Conservation (phyloP, 345 rosid genomes). For the Adansonia digitata region DNA sequence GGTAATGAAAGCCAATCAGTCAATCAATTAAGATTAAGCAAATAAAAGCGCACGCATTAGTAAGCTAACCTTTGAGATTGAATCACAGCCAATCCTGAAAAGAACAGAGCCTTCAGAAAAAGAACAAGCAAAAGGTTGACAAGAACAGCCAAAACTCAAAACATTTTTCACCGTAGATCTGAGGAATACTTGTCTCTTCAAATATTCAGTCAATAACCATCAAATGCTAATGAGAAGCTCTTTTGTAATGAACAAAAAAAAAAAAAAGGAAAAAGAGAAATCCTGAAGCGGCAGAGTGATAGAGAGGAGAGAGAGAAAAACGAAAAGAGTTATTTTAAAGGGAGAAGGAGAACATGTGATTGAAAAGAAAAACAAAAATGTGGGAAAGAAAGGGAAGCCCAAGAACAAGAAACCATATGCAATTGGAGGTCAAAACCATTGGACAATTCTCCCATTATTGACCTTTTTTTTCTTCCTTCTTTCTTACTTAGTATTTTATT, state of each 20-base stretch:
- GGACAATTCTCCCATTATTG: constrained; percentile 29
- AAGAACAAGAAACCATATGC: constrained; percentile 61
- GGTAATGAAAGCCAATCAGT: neutral
- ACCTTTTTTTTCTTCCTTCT: constrained; percentile 12
- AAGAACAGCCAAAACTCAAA: constrained; percentile 2
- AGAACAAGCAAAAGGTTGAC: neutral
- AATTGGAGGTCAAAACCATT: constrained; percentile 56
- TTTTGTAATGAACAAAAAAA: neutral
- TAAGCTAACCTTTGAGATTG: neutral
- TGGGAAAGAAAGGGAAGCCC: constrained; percentile 27
- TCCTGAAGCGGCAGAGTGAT: constrained; percentile 2
- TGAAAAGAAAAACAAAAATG: constrained; percentile 25
- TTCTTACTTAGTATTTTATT: neutral
- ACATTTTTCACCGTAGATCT: constrained; percentile 45
- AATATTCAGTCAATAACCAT: constrained; percentile 37
- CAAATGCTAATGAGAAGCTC: constrained; percentile 26
- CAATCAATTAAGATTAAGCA: neutral
- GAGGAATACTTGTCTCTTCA: constrained; percentile 26
- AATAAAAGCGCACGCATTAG: neutral
- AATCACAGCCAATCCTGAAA: neutral
- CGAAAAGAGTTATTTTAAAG: neutral
- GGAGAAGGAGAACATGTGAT: constrained; percentile 45
- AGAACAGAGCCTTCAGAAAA: neutral
- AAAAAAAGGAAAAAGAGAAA: constrained; percentile 19
- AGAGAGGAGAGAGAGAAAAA: neutral